Evolutionary conservation across 2,329 filamentous ascomycete genomes (phyloP).

Genomic region (Sporothrix pseudoabietina): DNA sequence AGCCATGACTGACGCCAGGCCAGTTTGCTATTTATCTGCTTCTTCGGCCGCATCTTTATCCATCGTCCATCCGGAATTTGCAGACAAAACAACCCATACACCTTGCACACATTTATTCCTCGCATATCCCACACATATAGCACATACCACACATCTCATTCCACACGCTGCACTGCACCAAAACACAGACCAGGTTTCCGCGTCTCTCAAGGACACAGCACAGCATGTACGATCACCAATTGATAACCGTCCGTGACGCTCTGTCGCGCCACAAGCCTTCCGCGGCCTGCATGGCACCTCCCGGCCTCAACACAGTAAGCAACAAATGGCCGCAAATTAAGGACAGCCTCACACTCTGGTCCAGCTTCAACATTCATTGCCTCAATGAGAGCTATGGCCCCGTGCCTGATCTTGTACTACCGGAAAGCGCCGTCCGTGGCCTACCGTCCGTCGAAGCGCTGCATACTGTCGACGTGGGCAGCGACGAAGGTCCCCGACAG

Average conservation of each 20-base stretch:
- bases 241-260: neutral
- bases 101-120: neutral
- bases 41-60: neutral
- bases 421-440: neutral
- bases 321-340: neutral
- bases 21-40: neutral
- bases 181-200: neutral
- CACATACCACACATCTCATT: neutral
- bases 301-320: neutral
- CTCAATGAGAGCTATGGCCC: conserved; percentile 2
- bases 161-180: neutral
- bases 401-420: neutral
- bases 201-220: neutral
- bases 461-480: neutral
- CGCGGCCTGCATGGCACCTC: neutral
- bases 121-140: too few species aligned
- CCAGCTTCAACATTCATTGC: neutral
- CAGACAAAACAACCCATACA: neutral
- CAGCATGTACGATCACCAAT: neutral
- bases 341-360: neutral
- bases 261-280: neutral
- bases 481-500: neutral
- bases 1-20: neutral
- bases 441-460: neutral
- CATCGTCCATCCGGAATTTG: neutral